Evolutionary conservation across 441 rosid genomes (phyloP).

Genomic region (Populus trichocarpa): DNA sequence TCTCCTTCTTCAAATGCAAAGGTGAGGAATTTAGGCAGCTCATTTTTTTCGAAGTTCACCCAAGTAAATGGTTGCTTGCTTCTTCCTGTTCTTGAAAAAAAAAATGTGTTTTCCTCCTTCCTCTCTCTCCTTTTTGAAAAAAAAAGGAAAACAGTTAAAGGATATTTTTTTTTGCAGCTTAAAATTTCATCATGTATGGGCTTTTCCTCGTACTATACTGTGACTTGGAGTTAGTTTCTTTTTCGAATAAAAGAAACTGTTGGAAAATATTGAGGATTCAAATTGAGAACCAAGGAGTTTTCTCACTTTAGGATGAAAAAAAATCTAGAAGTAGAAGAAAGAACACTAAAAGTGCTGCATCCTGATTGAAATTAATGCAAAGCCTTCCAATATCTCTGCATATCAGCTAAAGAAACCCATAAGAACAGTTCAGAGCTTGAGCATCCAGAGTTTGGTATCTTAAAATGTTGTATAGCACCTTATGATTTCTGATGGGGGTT

Average conservation of each 20-base stretch:
- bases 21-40: conserved; percentile 5
- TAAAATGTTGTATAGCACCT: background rate
- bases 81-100: background rate
- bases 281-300: background rate
- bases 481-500: background rate
- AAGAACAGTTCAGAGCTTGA: background rate
- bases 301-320: background rate
- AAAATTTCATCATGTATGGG: background rate
- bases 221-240: background rate
- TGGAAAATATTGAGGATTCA: background rate
- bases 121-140: background rate
- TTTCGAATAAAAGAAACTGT: background rate
- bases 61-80: background rate
- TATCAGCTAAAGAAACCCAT: background rate
- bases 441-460: background rate
- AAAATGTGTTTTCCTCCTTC: background rate
- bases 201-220: background rate
- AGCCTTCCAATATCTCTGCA: background rate
- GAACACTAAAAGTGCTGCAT: background rate
- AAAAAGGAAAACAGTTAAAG: background rate
- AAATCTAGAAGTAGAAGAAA: background rate
- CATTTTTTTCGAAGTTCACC: background rate
- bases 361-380: background rate
- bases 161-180: background rate
- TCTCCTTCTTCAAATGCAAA: conserved; percentile 36